A percentile compares a stretch with the other conserved stretches of the same genome.
phyloP scores from a whole-genome alignment of 164 flowering plant genomes.

The Nymphaea thermarum region DNA sequence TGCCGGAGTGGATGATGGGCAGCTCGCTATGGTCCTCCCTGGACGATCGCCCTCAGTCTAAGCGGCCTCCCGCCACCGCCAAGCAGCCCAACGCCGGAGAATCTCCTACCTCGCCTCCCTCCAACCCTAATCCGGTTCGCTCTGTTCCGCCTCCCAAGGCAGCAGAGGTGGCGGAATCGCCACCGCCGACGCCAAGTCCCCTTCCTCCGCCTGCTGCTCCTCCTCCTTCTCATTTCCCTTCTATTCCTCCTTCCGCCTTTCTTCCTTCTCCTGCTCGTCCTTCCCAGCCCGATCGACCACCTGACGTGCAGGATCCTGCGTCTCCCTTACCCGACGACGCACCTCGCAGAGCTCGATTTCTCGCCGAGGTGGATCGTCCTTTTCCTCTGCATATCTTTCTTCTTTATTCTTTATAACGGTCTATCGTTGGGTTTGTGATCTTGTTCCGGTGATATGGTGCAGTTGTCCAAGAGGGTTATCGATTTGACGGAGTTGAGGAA shows the following conservation, averaged over 20 bases:
- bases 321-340: conserved; percentile 38
- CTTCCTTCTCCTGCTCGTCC: background rate
- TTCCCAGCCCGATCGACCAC: conserved; percentile 4
- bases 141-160: background rate
- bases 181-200: background rate
- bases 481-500: conserved; percentile 59
- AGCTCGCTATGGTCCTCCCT: conserved; percentile 78
- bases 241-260: background rate
- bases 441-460: background rate
- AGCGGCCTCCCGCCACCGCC: background rate
- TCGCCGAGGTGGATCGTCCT: conserved; percentile 46
- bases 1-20: conserved; percentile 93
- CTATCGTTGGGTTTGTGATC: background rate
- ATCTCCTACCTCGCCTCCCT: background rate
- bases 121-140: background rate
- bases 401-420: background rate
- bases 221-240: background rate
- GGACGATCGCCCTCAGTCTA: conserved; percentile 8
- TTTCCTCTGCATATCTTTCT: background rate
- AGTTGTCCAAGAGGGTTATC: conserved; percentile 73
- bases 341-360: conserved; percentile 51
- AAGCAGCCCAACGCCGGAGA: background rate
- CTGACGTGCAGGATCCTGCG: conserved; percentile 12
- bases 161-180: too few relatives aligned
- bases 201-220: background rate